Percentiles rank a stretch among this genome's conserved stretches.
Evolutionary conservation across 176 grass and related monocot species (phyloP).

Genomic region (Bromus sterilis): DNA sequence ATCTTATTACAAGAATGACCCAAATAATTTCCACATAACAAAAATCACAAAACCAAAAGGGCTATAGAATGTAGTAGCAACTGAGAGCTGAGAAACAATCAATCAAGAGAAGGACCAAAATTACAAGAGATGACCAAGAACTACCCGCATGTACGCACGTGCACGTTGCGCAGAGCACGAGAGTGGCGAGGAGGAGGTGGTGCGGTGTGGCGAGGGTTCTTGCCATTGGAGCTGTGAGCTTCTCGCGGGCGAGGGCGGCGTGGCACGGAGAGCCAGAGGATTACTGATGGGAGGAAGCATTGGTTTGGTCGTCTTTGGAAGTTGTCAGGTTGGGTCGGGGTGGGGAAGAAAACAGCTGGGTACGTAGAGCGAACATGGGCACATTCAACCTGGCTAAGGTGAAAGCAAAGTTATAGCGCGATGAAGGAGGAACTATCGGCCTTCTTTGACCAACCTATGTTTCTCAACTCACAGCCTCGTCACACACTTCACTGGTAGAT

Average conservation of each 20-base stretch:
- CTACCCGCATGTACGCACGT: too few species aligned
- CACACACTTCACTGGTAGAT: too few species aligned
- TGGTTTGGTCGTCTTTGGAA: background rate
- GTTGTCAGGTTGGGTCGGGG: constrained; percentile 12
- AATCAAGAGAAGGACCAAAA: background rate
- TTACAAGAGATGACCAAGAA: constrained; percentile 7
- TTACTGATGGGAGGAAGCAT: background rate
- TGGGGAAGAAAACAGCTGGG: background rate
- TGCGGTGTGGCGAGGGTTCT: background rate
- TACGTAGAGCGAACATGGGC: background rate
- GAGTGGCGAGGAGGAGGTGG: background rate
- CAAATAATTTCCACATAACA: constrained; percentile 5
- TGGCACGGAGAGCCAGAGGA: background rate
- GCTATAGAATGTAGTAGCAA: constrained; percentile 29
- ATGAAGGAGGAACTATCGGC: too few species aligned
- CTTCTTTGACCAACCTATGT: too few species aligned
- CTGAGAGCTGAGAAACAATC: background rate
- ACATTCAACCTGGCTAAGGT: background rate
- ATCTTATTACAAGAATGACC: constrained; percentile 15
- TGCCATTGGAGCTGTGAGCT: background rate
- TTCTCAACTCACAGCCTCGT: too few species aligned
- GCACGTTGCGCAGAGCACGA: background rate
- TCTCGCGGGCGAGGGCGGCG: background rate
- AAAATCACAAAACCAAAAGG: background rate
- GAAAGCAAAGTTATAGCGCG: background rate